Conservation (phyloP, 192 early-diverging fungal species). For the Funneliformis mosseae region DNA sequence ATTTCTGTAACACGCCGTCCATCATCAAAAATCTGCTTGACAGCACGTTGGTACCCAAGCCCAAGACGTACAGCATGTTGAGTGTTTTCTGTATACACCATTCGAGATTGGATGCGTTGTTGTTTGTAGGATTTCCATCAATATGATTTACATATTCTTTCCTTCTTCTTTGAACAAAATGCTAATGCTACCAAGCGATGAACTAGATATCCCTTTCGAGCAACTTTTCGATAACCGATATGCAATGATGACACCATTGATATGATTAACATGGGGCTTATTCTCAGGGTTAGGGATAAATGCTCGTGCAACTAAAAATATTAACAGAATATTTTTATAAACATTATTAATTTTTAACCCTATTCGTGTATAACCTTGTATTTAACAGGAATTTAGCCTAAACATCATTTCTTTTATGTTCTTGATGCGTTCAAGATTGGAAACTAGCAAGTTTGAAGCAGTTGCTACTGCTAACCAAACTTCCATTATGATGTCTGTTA, state of each 20-base stretch:
- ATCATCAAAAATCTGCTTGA: constrained; percentile 34
- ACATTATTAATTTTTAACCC: not conserved
- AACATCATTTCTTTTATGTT: not conserved
- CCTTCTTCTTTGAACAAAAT: constrained; percentile 27
- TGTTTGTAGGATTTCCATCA: not conserved
- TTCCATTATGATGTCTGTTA: constrained; percentile 1
- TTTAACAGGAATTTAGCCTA: not conserved
- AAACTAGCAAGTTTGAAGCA: not conserved
- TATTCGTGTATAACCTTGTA: not conserved
- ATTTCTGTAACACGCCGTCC: constrained; percentile 22
- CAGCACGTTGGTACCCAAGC: constrained; percentile 9
- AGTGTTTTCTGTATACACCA: constrained; percentile 26
- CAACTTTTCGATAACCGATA: too few relatives aligned
- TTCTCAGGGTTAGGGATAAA: constrained; percentile 5
- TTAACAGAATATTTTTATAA: too few relatives aligned
- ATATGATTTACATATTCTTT: constrained; percentile 33
- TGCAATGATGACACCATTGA: not conserved
- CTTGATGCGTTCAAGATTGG: constrained; percentile 7
- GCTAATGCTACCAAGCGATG: constrained; percentile 20
- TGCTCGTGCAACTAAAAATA: constrained; percentile 7
- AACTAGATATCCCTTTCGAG: not conserved
- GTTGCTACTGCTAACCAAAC: not conserved
- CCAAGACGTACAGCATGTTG: constrained; percentile 13
- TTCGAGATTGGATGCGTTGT: constrained; percentile 25
- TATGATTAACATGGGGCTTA: not conserved